Percentiles rank a stretch among this genome's conserved stretches.
These are phyloP conservation scores for Leptosphaerulina australis DNA, from an alignment of 2,329 filamentous ascomycete species.

Conservation along the genomic window DNA sequence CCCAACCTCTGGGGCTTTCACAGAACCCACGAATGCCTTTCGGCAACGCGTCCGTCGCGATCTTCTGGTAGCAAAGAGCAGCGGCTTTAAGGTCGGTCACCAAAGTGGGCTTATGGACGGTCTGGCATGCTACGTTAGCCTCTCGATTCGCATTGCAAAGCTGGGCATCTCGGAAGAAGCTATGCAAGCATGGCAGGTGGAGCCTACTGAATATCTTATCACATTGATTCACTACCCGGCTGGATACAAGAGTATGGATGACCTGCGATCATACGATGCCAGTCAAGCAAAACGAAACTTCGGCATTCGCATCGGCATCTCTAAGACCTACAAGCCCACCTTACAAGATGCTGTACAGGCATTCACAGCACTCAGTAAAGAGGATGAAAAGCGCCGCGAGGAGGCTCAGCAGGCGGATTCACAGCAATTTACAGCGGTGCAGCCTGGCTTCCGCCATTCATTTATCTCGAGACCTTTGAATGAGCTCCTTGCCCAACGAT, in stretches of 20 bases:
- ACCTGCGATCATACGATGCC: conserved; percentile 55
- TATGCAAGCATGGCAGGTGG: conserved; percentile 77
- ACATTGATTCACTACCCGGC: conserved; percentile 69
- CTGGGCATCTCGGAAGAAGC: conserved; percentile 76
- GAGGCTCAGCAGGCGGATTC: conserved; percentile 27
- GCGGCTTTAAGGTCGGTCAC: conserved; percentile 74
- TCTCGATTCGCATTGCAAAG: conserved; percentile 72
- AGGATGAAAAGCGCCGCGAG: conserved; percentile 37
- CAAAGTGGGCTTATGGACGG: conserved; percentile 58
- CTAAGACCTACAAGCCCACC: conserved; percentile 74
- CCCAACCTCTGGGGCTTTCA: conserved; percentile 12
- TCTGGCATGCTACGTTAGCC: conserved; percentile 62
- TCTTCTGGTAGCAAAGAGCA: conserved; percentile 63
- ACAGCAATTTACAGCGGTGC: conserved; percentile 16
- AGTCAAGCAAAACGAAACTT: conserved; percentile 47
- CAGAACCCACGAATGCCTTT: conserved; percentile 34
- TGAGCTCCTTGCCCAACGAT: conserved; percentile 68
- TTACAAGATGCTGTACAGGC: conserved; percentile 58
- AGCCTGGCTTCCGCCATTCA: conserved; percentile 58
- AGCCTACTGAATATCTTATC: conserved; percentile 70
- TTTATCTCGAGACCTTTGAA: conserved; percentile 77
- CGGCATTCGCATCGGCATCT: conserved; percentile 73
- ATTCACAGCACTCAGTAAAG: conserved; percentile 54
- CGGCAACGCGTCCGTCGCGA: conserved; percentile 62
- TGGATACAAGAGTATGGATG: conserved; percentile 66